Conservation (phyloP, 371 early-diverging fungal species). For the Rhizopus stolonifer region DNA sequence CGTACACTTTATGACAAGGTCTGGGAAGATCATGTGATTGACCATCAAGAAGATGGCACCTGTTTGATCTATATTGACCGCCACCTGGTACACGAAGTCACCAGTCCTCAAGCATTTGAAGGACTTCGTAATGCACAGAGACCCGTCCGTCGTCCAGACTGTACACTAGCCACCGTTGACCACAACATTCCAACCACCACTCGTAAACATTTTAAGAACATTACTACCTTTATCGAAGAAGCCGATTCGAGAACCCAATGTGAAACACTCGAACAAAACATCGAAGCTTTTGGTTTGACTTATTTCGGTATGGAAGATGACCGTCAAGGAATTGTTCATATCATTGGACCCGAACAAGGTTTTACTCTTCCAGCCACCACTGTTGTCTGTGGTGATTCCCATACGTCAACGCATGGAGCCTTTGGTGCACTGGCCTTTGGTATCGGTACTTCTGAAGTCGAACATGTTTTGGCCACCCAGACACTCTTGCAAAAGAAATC, state of each 20-base stretch:
- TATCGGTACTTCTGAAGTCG: conserved; percentile 75
- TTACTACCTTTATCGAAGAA: conserved; percentile 63
- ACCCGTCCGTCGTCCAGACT: conserved; percentile 62
- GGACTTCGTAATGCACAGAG: conserved; percentile 61
- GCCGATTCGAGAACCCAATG: conserved; percentile 63
- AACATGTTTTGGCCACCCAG: conserved; percentile 73
- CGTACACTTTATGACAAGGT: conserved; percentile 54
- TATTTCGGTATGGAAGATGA: conserved; percentile 67
- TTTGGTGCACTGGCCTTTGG: conserved; percentile 76
- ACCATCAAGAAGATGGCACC: conserved; percentile 58
- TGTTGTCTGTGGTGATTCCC: conserved; percentile 72
- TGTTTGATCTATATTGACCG: conserved; percentile 70
- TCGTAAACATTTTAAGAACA: conserved; percentile 54
- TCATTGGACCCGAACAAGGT: conserved; percentile 77
- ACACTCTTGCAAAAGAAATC: conserved; percentile 67
- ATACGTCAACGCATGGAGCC: conserved; percentile 74
- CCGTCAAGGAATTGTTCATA: conserved; percentile 74
- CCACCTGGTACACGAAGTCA: conserved; percentile 71
- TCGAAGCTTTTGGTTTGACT: conserved; percentile 62
- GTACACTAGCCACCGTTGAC: conserved; percentile 71
- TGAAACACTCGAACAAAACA: conserved; percentile 65
- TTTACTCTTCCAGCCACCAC: conserved; percentile 73
- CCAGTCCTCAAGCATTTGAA: conserved; percentile 70
- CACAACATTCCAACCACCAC: conserved; percentile 69
- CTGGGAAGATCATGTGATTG: conserved; percentile 48